phyloP scores from a whole-genome alignment of 768 basidiomycete genomes.

The Hericium rajendrae region DNA sequence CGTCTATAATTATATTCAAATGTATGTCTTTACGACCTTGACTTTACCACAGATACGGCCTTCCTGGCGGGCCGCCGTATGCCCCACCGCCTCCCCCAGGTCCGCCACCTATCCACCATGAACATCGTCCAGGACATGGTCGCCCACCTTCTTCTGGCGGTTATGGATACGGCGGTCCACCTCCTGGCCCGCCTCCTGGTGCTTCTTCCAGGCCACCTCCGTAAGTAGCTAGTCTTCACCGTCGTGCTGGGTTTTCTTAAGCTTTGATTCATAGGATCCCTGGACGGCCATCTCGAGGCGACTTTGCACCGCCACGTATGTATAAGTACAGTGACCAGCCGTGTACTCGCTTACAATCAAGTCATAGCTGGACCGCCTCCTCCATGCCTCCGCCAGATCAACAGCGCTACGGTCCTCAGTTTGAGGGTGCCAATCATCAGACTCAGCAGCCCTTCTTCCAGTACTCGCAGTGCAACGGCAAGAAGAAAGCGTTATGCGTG shows the following conservation, averaged over 20 bases:
- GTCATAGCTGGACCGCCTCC: conserved; percentile 20
- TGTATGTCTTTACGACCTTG: not conserved
- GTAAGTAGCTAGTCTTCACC: not conserved
- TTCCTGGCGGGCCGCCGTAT: not conserved
- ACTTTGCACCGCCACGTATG: conserved; percentile 19
- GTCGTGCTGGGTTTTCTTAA: too few species aligned
- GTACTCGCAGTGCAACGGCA: conserved; percentile 47
- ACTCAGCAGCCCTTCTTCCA: conserved; percentile 38
- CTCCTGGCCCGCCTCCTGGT: conserved; percentile 4
- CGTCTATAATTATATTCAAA: not conserved
- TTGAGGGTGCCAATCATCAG: conserved; percentile 22
- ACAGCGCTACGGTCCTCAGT: conserved; percentile 38
- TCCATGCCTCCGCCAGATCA: conserved; percentile 25
- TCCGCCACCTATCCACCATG: conserved; percentile 4
- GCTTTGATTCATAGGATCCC: too few species aligned
- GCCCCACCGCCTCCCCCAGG: conserved; percentile 8
- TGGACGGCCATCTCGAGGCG: conserved; percentile 1
- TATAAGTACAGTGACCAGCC: not conserved
- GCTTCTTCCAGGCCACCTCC: conserved; percentile 10
- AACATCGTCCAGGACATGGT: conserved; percentile 11
- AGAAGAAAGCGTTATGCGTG: conserved; percentile 44
- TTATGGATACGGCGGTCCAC: not conserved
- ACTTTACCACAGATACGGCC: not conserved
- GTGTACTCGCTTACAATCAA: not conserved
- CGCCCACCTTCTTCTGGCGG: conserved; percentile 1